These are phyloP conservation scores for Thinopyrum obtusiflorum DNA, from an alignment of 202 grass and related monocot genomes.

Conservation along the genomic window DNA sequence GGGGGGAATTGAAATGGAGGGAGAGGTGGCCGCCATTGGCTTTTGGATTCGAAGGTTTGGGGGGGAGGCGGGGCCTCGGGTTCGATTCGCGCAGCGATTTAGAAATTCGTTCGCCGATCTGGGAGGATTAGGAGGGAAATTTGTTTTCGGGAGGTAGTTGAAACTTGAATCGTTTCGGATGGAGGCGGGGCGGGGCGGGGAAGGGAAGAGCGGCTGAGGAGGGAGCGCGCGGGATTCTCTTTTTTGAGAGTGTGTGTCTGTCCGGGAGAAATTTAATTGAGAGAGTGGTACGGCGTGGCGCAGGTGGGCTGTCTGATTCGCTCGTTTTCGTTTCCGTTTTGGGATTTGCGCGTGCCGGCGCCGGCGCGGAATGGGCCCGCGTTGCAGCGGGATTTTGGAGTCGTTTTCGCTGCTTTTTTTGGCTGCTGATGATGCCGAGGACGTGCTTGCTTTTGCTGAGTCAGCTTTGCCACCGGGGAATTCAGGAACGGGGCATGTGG, in stretches of 20 bases:
- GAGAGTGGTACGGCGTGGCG: background rate
- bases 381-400: background rate
- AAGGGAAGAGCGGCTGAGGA: background rate
- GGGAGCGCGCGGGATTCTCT: slow-evolving; percentile 23
- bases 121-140: background rate
- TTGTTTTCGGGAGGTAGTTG: background rate
- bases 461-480: background rate
- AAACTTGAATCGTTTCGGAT: background rate
- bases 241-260: background rate
- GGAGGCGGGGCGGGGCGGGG: background rate
- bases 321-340: background rate
- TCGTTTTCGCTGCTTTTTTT: slow-evolving; percentile 7
- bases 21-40: slow-evolving; percentile 42
- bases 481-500: background rate
- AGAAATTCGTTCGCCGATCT: slow-evolving; percentile 5
- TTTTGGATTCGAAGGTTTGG: slow-evolving; percentile 43
- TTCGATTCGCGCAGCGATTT: slow-evolving; percentile 7
- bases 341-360: slow-evolving; percentile 14
- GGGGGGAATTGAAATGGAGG: slow-evolving; percentile 6
- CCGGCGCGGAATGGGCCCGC: slow-evolving; percentile 6
- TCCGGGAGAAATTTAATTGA: background rate
- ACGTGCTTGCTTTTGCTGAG: background rate
- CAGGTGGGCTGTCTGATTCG: background rate
- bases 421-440: background rate
- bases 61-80: slow-evolving; percentile 1